Evolutionary conservation across 495 filamentous ascomycete species (phyloP).

Genomic region (Xylaria telfairii): DNA sequence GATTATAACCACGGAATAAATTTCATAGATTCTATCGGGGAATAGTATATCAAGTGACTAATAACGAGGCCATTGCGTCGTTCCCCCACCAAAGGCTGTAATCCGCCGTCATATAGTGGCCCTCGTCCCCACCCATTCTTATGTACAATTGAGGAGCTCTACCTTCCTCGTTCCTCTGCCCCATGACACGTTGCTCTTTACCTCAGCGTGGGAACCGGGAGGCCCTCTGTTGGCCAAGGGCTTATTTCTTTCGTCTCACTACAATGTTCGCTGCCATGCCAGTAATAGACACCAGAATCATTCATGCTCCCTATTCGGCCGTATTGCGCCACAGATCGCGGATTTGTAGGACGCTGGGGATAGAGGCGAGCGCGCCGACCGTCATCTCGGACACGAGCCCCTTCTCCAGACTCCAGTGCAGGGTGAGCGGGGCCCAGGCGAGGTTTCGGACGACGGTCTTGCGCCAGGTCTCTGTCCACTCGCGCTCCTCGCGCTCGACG

Average conservation of each 20-base stretch:
- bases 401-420: constrained; percentile 83
- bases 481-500: constrained; percentile 50
- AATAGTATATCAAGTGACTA: not conserved
- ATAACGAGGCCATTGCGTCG: not conserved
- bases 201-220: not conserved
- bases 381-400: constrained; percentile 65
- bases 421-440: constrained; percentile 63
- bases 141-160: constrained; percentile 5
- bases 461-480: constrained; percentile 51
- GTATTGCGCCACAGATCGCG: constrained; percentile 66
- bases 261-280: no score
- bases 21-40: not conserved
- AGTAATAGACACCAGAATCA: not conserved
- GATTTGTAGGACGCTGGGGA: constrained; percentile 72
- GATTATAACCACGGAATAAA: not conserved
- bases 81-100: not conserved
- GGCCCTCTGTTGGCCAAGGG: not conserved
- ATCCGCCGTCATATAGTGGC: not conserved
- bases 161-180: not conserved
- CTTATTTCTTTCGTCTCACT: not conserved
- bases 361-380: constrained; percentile 68
- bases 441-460: constrained; percentile 54
- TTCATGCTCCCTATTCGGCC: constrained; percentile 28
- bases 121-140: constrained; percentile 1
- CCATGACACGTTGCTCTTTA: not conserved